phyloP scores from a whole-genome alignment of 306 rosid genomes.

The Chamaecrista fasciculata region DNA sequence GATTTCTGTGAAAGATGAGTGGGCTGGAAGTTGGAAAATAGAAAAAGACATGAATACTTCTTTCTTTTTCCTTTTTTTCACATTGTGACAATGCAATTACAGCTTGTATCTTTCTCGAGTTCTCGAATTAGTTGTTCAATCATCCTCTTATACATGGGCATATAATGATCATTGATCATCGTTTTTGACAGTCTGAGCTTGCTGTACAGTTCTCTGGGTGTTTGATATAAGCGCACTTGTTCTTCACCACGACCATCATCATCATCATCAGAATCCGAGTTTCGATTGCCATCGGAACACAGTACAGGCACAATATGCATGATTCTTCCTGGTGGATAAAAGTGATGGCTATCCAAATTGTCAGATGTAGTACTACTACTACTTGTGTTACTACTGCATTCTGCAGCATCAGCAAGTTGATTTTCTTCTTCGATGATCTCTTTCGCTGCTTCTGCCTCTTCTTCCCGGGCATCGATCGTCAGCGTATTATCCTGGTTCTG shows the following conservation, averaged over 20 bases:
- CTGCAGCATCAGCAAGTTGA: slow-evolving; percentile 41
- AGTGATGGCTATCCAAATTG: slow-evolving; percentile 40
- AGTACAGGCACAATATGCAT: slow-evolving; percentile 65
- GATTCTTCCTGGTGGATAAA: slow-evolving; percentile 75
- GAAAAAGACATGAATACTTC: neutral
- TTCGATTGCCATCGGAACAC: slow-evolving; percentile 23
- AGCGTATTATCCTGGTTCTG: slow-evolving; percentile 37
- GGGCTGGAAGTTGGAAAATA: neutral
- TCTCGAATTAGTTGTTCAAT: slow-evolving; percentile 53
- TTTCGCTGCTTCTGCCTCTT: slow-evolving; percentile 54
- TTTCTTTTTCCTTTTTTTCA: neutral
- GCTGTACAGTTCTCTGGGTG: slow-evolving; percentile 65
- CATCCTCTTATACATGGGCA: slow-evolving; percentile 80
- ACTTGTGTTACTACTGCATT: slow-evolving; percentile 38
- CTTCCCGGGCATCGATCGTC: slow-evolving; percentile 33
- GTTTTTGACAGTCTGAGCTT: slow-evolving; percentile 67
- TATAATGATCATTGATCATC: slow-evolving; percentile 70
- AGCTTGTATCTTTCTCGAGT: slow-evolving; percentile 45
- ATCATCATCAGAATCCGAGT: slow-evolving; percentile 25
- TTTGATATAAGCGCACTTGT: slow-evolving; percentile 55
- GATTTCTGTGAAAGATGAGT: no score
- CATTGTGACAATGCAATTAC: slow-evolving; percentile 9
- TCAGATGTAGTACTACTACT: slow-evolving; percentile 31
- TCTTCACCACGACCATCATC: slow-evolving; percentile 32
- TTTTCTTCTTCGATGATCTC: slow-evolving; percentile 58